Evolutionary conservation across 1,284 basidiomycete genomes (phyloP), one percentile per base, ranked within the genome.

Genomic region (Caloboletus firmus): DNA sequence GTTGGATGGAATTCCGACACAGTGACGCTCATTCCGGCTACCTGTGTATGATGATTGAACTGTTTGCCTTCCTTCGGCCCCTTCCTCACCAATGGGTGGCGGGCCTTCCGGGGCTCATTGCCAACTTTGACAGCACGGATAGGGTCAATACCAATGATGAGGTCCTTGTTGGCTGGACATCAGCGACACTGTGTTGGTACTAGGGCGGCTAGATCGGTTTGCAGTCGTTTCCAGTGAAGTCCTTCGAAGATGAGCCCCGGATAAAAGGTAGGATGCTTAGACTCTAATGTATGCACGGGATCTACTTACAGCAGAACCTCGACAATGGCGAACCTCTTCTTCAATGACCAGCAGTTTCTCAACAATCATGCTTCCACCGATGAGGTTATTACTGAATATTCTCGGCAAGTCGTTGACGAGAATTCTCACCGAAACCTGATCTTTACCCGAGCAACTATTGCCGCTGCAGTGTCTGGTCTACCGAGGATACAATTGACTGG

Each of bases 181-280:
- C 1, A 28, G 1, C 4, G 10, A 22, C 24, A n/a, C n/a, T 41
- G 24, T 2, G n/a, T 64, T 64, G 60, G 62, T 48, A 56, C n/a
- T n/a, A 24, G 15, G 49, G 41, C 31, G 26, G 44, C 26, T 11
- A 1, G 37, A 43, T 64, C 20, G 30, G 20, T 37, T 15, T 9
- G 17, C 1, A 6, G 10, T 13, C 6, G 9, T 22, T 54, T 36
- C 32, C 45, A n/a, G 3, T 2, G 28, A 41, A 41, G 5, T 37
- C 45, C 45, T 18, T 11, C 5, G 42, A 24, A 36, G 13, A 12
- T 17, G 15, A 34, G 20, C 13, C 3, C 2, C 6, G 6, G 17
- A 63, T 63, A 65, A 61, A 67, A 61, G 60, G 44, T 47, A 20
- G 17, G 22, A 43, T 15, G 17, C 2, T 1, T 8, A 13, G 26